phyloP scores from a whole-genome alignment of 305 asterid genomes.

The Solanum chacoense region DNA sequence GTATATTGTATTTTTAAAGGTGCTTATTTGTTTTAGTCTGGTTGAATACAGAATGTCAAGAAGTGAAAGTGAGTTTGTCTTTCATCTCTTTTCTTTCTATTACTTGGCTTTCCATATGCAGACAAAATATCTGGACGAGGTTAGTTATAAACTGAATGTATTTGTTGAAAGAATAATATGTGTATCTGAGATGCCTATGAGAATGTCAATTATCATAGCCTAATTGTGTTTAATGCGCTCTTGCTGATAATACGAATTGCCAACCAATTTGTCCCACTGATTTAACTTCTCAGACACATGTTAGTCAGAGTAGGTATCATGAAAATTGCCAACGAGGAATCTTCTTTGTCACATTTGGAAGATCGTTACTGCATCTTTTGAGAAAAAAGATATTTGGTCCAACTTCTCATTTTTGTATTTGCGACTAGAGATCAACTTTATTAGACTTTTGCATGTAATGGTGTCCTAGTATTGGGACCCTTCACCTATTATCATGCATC shows the following conservation, averaged over 20 bases:
- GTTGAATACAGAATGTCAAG: neutral
- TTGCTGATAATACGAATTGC: slow-evolving; percentile 22
- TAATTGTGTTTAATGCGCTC: slow-evolving; percentile 13
- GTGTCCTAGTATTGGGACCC: slow-evolving; percentile 40
- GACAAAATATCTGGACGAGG: neutral
- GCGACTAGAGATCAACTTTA: slow-evolving; percentile 20
- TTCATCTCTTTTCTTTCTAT: neutral
- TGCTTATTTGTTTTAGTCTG: neutral
- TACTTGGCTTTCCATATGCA: neutral
- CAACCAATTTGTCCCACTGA: slow-evolving; percentile 31
- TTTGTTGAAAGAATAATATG: neutral
- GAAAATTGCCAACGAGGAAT: slow-evolving; percentile 43
- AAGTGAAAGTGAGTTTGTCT: neutral
- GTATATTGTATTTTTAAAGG: neutral
- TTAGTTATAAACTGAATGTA: neutral
- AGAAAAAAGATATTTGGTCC: slow-evolving; percentile 14
- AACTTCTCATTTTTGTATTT: slow-evolving; percentile 18
- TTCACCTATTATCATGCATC: slow-evolving; percentile 15
- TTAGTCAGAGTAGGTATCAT: slow-evolving; percentile 13
- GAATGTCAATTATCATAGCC: neutral
- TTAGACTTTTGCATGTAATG: slow-evolving; percentile 26
- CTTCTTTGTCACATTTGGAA: slow-evolving; percentile 24
- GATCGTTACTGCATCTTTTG: slow-evolving; percentile 24
- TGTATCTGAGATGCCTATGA: neutral
- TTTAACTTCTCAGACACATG: slow-evolving; percentile 10